Percentiles rank a stretch among this genome's conserved stretches.
These are phyloP conservation scores for Fusarium sp. DNA, from an alignment of 2,329 filamentous ascomycete species.

Conservation along the genomic window DNA sequence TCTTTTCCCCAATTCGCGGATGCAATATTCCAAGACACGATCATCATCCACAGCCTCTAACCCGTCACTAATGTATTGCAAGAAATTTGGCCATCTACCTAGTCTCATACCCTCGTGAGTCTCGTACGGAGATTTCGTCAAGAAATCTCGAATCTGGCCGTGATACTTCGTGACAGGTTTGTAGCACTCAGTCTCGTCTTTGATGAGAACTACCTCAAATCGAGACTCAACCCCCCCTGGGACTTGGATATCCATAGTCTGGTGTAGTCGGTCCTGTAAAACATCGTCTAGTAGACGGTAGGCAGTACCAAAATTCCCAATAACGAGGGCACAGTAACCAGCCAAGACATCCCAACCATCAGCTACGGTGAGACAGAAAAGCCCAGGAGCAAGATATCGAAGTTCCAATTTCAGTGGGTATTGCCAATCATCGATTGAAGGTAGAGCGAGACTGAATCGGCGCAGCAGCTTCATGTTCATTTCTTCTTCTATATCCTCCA, in stretches of 20 bases:
- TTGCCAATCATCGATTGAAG: fast-evolving
- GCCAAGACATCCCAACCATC: no score
- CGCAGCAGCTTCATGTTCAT: fast-evolving
- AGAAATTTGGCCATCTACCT: no score
- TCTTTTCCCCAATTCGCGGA: no score
- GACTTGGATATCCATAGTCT: not conserved
- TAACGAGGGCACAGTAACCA: not conserved
- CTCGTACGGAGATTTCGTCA: not conserved
- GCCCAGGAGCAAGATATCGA: no score
- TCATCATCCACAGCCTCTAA: no score
- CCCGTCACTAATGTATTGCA: no score
- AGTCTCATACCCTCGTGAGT: no score
- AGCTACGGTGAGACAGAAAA: no score
- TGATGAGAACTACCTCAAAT: not conserved
- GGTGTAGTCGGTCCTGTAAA: not conserved
- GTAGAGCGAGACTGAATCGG: not conserved
- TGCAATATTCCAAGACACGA: no score
- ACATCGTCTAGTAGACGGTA: not conserved
- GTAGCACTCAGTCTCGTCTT: not conserved
- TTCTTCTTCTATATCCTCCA: fast-evolving
- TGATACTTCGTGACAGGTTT: not conserved
- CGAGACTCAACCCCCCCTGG: not conserved
- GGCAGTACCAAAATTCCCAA: not conserved
- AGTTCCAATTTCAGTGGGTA: not conserved
- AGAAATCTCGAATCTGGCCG: not conserved